A percentile compares a stretch with the other conserved stretches of the same genome.
Conservation (phyloP, 2,329 filamentous ascomycete genomes). For the Aspergillus viridinutans region DNA sequence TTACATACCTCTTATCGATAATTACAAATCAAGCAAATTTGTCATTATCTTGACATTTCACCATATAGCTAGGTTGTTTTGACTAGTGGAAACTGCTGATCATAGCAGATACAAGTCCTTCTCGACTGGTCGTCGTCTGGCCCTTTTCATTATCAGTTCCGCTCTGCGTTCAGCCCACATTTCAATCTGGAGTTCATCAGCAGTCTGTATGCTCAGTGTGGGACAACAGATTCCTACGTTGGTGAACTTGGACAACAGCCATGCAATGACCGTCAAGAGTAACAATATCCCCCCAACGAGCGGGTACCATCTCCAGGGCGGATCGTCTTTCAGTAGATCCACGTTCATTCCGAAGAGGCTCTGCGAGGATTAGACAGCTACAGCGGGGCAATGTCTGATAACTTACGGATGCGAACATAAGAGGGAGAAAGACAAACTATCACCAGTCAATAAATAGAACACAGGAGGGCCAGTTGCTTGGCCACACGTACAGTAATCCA, state of each 20-base stretch:
- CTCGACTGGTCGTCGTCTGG: not conserved
- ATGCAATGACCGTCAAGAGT: conserved; percentile 4
- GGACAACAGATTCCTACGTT: conserved; percentile 1
- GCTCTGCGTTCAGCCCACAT: not conserved
- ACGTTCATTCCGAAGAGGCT: conserved; percentile 14
- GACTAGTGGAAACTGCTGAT: not conserved
- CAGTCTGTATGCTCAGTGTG: not conserved
- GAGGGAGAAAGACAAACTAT: conserved; percentile 12
- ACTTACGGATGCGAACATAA: conserved; percentile 13
- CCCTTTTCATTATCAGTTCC: not conserved
- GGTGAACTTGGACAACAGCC: conserved; percentile 10
- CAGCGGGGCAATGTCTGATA: not conserved
- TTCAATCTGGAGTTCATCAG: not conserved
- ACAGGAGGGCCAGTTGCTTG: too few relatives aligned
- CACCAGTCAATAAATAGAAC: not conserved
- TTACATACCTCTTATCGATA: not conserved
- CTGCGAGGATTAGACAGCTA: conserved; percentile 1
- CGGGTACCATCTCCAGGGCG: conserved; percentile 10
- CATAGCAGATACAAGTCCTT: not conserved
- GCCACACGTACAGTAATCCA: conserved; percentile 10
- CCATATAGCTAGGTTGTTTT: not conserved
- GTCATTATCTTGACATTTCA: not conserved
- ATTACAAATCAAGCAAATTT: not conserved
- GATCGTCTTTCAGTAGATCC: conserved; percentile 8
- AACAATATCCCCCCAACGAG: conserved; percentile 6